These are phyloP conservation scores for Mycena vitilis DNA, from an alignment of 768 basidiomycete species.

Conservation along the genomic window DNA sequence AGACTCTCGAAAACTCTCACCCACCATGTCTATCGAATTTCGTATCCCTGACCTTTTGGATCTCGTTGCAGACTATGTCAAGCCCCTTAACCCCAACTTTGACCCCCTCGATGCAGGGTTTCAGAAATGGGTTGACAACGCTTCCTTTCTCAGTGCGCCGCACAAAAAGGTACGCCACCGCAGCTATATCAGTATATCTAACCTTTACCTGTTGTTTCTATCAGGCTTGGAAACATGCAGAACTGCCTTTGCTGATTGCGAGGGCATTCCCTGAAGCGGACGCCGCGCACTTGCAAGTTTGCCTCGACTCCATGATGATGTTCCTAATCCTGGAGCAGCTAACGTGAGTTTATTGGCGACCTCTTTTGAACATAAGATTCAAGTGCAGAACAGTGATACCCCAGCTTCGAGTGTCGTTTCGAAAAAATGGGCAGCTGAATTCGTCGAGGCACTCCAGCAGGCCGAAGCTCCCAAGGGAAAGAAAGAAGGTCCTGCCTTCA, in stretches of 20 bases:
- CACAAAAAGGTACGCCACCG: constrained; percentile 33
- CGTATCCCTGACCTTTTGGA: constrained; percentile 30
- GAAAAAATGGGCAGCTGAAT: constrained; percentile 33
- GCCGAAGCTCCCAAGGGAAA: constrained; percentile 19
- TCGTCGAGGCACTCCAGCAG: constrained; percentile 29
- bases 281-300: constrained; percentile 33
- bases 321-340: constrained; percentile 39
- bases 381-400: constrained; percentile 20
- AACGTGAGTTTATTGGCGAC: constrained; percentile 29
- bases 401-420: constrained; percentile 30
- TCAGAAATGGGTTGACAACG: constrained; percentile 36
- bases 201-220: neutral
- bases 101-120: constrained; percentile 34
- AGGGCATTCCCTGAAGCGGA: constrained; percentile 37
- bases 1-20: neutral
- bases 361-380: neutral
- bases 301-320: constrained; percentile 37
- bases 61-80: constrained; percentile 28
- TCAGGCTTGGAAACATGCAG: constrained; percentile 40
- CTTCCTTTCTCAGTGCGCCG: constrained; percentile 30
- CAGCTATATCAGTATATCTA: neutral
- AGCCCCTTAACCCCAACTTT: constrained; percentile 34
- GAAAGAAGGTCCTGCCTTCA: constrained; percentile 25
- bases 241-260: constrained; percentile 38
- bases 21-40: constrained; percentile 23